A percentile compares a stretch with the other conserved stretches of the same genome.
Conservation (phyloP, 2,329 filamentous ascomycete genomes). For the Pseudocercospora crystallina region DNA sequence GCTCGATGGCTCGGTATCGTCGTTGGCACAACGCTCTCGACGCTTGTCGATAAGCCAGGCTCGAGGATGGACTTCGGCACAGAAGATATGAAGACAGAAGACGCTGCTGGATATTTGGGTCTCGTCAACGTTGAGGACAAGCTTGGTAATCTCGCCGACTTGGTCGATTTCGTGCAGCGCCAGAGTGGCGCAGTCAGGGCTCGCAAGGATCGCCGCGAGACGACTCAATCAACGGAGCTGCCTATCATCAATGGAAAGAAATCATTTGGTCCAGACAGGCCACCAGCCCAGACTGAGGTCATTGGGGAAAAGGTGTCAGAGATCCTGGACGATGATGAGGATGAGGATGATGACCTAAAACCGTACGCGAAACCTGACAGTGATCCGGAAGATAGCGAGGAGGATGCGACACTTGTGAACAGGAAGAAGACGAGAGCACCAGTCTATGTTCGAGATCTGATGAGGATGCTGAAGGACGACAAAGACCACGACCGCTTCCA, state of each 20-base stretch:
- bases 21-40: conserved; percentile 71
- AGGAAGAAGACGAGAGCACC: conserved; percentile 80
- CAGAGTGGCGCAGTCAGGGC: conserved; percentile 4
- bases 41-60: conserved; percentile 64
- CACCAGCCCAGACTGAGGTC: conserved; percentile 32
- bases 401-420: conserved; percentile 83
- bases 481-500: conserved; percentile 84
- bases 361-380: conserved; percentile 84
- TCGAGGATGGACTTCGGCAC: conserved; percentile 79
- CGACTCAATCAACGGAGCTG: conserved; percentile 8
- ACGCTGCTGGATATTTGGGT: conserved; percentile 72
- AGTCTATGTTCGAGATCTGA: conserved; percentile 86
- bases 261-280: conserved; percentile 32
- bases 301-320: conserved; percentile 36
- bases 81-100: conserved; percentile 71
- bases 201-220: neutral
- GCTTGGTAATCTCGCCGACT: conserved; percentile 57
- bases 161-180: conserved; percentile 39
- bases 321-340: conserved; percentile 41
- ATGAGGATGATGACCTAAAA: conserved; percentile 63
- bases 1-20: conserved; percentile 85
- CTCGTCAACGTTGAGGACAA: conserved; percentile 64
- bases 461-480: conserved; percentile 73
- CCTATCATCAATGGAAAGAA: conserved; percentile 31
- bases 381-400: conserved; percentile 87